These are phyloP conservation scores for Phytophthora boehmeriae DNA, from an alignment of 352 stramenopile species.

Conservation along the genomic window DNA sequence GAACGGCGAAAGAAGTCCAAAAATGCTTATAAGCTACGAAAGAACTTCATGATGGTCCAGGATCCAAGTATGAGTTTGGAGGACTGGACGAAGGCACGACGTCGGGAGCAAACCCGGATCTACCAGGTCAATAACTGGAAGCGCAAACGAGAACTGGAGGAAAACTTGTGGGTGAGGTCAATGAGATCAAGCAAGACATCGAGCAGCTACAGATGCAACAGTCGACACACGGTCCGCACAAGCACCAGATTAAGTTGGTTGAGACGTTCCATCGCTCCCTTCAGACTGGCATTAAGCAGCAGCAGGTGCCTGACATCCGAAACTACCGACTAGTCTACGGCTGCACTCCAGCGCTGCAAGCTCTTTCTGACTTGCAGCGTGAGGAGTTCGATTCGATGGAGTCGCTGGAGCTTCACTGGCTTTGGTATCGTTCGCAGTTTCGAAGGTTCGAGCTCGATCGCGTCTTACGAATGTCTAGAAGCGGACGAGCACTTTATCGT, in stretches of 20 bases:
- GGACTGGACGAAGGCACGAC: neutral
- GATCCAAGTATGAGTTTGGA: neutral
- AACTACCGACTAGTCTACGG: conserved; percentile 10
- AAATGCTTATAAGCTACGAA: no score
- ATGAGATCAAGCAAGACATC: conserved; percentile 43
- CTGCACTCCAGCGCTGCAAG: conserved; percentile 32
- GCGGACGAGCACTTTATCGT: conserved; percentile 46
- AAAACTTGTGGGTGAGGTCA: conserved; percentile 31
- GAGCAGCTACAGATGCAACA: conserved; percentile 28
- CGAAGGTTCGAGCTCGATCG: conserved; percentile 43
- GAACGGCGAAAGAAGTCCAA: no score
- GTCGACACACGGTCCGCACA: neutral
- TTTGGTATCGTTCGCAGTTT: conserved; percentile 50
- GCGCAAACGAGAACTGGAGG: neutral
- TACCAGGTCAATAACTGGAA: neutral
- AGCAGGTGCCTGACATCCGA: conserved; percentile 1
- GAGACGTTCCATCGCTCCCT: conserved; percentile 37
- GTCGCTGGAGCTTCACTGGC: conserved; percentile 44
- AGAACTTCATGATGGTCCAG: no score
- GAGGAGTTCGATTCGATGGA: conserved; percentile 49
- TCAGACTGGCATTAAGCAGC: conserved; percentile 4
- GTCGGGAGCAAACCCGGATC: neutral
- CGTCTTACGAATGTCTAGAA: conserved; percentile 38
- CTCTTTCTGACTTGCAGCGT: conserved; percentile 33
- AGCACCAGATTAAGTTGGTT: conserved; percentile 13